These are phyloP conservation scores for Fibroporia radiculosa DNA, from an alignment of 768 basidiomycete genomes.

Conservation along the genomic window DNA sequence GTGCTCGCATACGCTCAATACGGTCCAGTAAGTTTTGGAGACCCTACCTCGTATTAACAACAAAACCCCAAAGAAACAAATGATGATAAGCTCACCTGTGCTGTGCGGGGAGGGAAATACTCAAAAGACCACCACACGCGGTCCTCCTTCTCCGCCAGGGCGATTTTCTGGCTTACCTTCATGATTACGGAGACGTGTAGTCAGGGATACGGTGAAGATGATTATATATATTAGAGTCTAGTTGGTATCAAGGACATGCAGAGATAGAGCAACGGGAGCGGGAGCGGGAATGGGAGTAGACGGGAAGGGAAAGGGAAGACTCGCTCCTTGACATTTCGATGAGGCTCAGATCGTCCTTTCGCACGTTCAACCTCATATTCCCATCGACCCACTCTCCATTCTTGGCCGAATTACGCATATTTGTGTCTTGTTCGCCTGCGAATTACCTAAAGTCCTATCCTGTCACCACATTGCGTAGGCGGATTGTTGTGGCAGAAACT, in stretches of 20 bases:
- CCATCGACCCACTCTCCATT: not conserved
- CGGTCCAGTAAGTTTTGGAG: slow-evolving; percentile 96
- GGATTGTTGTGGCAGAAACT: no score
- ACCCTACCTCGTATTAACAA: slow-evolving; percentile 38
- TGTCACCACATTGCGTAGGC: no score
- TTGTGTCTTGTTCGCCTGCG: no score
- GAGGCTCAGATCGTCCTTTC: not conserved
- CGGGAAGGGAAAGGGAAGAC: slow-evolving; percentile 1
- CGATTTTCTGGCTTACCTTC: slow-evolving; percentile 94
- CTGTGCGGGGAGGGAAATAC: slow-evolving; percentile 94
- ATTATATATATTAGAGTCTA: slow-evolving; percentile 1
- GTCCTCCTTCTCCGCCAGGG: slow-evolving; percentile 75
- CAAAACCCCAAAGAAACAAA: slow-evolving; percentile 1
- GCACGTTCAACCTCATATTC: not conserved
- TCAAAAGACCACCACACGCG: slow-evolving; percentile 98
- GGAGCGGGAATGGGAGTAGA: slow-evolving; percentile 6
- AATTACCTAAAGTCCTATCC: no score
- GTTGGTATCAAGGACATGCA: not conserved
- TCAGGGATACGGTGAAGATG: slow-evolving; percentile 13
- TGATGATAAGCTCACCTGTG: slow-evolving; percentile 54
- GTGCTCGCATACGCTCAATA: slow-evolving; percentile 93
- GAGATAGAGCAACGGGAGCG: not conserved
- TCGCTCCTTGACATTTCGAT: no score
- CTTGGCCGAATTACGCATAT: no score
- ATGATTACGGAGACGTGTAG: slow-evolving; percentile 32